Evolutionary conservation across 2,329 filamentous ascomycete genomes (phyloP), one percentile per base, ranked within the genome.

Genomic region (Ceratocystis cubensis): DNA sequence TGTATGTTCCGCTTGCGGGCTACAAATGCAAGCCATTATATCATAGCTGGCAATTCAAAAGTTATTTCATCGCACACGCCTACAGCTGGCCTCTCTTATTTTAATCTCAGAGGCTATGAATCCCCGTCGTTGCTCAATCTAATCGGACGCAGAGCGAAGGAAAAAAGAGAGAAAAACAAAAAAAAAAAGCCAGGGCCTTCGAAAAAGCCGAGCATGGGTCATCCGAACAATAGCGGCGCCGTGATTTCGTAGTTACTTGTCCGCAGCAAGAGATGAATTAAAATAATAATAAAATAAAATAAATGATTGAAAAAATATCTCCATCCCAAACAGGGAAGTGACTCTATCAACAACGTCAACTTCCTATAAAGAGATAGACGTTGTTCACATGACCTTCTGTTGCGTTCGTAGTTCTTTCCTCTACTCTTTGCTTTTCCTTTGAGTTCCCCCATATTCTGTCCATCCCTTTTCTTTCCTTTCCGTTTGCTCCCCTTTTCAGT

Each of bases 141-240:
- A 20, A 59, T 37, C 56, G 25, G 25, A 59, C 28, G 3, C 56
- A 37, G 17, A 37, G 28, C n/a, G 5, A 59, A 33, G 5, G 25
- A 3, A 57, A 17, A 30, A 59, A 20, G 1, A 57, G 4, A 33
- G 7, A 33, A 59, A 37, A 13, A 41, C 6, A 4, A 5, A 13
- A 2, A 41, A 15, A 41, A 41, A 41, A 59, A 59, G 56, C 56
- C 56, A 59, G 56, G 56, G 56, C 56, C 56, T 59, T 30, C 30
- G 15, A 37, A 22, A 33, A 59, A 59, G 28, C 56, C 56, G 56
- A 59, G 56, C 56, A 59, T 17, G 30, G 56, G 56, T 59, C 56
- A 59, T 59, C 56, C 56, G 56, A 59, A 59, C 56, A 53, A 59
- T n/a, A 30, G 30, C 56, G 56, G 56, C 56, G 56, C 15, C 56